Evolutionary conservation across 306 rosid genomes (phyloP), one percentile per base, ranked within the genome.

Genomic region (Acacia acuminata): DNA sequence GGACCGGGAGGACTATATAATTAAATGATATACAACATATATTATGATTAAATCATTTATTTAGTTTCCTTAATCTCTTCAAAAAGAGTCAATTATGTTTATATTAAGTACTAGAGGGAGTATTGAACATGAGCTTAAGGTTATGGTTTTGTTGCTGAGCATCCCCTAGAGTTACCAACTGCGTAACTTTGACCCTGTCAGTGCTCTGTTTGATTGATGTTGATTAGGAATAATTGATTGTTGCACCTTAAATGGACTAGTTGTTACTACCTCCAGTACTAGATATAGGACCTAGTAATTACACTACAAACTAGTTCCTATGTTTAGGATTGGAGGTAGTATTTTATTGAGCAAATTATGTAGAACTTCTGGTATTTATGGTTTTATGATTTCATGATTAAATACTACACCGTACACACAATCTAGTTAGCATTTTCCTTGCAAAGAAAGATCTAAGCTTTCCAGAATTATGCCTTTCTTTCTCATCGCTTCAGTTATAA

Each of bases 81-180:
- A 38, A 38, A 38, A 38, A 38, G 0, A 5, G 8, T 38, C 8
- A 38, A 38, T 6, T 38, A 38, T 38, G 1, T 0, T 38, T 38
- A 1, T 38, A 38, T 6, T 38, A 38, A 5, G 42, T 8, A 38
- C 1, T 1, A 0, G 1, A 38, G 42, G 5, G 1, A 38, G 8
- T 5, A 55, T 75, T 67, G 70, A 75, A 76, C 69, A 76, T 68
- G 2, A 53, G 43, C 77, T 53, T 60, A 19, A 48, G 77, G 17
- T 25, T 72, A 38, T 40, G 20, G 6, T 36, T 38, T 13, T 78
- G 70, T 25, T 27, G 51, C 78, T 83, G 69, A 71, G 25, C 24
- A 8, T 73, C 44, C 9, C 77, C 16, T 15, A 44, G 20, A 20
- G 30, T n/a, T 10, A 45, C 17, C 45, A 69, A 24, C 74, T 40